Conservation (phyloP, 495 filamentous ascomycete genomes). For the Xylaria nigripes region DNA sequence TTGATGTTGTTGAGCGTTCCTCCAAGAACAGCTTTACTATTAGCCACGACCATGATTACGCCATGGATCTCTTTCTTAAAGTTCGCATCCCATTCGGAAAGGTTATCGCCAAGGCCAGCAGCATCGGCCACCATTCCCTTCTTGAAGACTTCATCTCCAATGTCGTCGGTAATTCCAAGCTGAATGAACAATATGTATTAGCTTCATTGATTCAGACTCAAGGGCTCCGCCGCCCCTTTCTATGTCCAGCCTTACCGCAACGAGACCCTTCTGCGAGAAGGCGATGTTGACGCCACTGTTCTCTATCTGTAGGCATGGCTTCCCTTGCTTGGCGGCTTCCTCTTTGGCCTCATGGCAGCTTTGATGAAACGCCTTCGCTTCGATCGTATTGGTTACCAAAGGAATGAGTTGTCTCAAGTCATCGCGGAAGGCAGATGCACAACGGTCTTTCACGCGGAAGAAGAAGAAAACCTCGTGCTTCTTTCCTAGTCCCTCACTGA, state of each 20-base stretch:
- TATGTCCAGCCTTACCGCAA: slow-evolving; percentile 16
- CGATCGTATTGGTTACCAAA: slow-evolving; percentile 18
- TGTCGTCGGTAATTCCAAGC: slow-evolving; percentile 24
- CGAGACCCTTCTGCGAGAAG: slow-evolving; percentile 26
- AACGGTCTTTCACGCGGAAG: slow-evolving; percentile 24
- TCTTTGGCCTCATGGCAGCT: slow-evolving; percentile 2
- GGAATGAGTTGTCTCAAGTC: slow-evolving; percentile 21
- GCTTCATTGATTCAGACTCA: background rate
- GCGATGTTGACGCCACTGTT: slow-evolving; percentile 21
- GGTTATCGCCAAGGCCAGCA: slow-evolving; percentile 16
- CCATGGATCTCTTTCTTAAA: slow-evolving; percentile 30
- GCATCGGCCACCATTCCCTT: slow-evolving; percentile 23
- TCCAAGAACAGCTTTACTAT: slow-evolving; percentile 15
- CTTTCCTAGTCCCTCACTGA: slow-evolving; percentile 30
- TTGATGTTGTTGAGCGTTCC: slow-evolving; percentile 16
- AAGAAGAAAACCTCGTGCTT: slow-evolving; percentile 26
- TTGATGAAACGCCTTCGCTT: slow-evolving; percentile 15
- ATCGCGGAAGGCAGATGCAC: slow-evolving; percentile 17
- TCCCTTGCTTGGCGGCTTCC: slow-evolving; percentile 1
- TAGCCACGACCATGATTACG: slow-evolving; percentile 22
- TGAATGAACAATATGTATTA: slow-evolving; percentile 1
- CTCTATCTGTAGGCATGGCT: background rate
- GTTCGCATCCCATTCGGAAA: slow-evolving; percentile 18
- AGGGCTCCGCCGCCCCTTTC: background rate
- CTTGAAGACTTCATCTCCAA: slow-evolving; percentile 15